Evolutionary conservation across 768 basidiomycete species (phyloP), one percentile per base, ranked within the genome.

Genomic region (Kwoniella dejecticola): DNA sequence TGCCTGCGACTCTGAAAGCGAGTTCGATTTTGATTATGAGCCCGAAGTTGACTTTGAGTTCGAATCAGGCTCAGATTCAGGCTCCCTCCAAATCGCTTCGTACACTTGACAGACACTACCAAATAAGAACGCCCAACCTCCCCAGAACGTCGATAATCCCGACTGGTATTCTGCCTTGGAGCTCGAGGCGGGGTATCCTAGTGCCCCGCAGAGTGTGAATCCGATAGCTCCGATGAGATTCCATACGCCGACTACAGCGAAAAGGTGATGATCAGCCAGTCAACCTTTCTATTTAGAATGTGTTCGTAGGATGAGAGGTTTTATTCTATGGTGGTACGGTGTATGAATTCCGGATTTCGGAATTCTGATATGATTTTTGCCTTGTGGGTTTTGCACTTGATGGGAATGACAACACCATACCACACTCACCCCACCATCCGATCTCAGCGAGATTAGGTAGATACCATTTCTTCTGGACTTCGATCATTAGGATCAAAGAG

Each of bases 141-240:
- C 76, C 72, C 85, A 86, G 67, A 84, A 86, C 0, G 85, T 86
- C 4, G 80, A 80, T 46, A 84, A 71, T 5, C 81, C 80, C 69
- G 84, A 85, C 70, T 86, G 81, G 65, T 85, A 86, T 41, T 80
- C 79, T 15, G 79, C 81, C 23, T 80, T 77, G 13, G 66, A 27
- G 57, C 29, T 29, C 11, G 55, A 55, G 0, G n/a, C n/a, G n/a
- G 80, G 82, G 53, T 83, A 86, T 0, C 86, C 86, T 12, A 86
- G 78, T 5, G 83, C 85, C 5, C 85, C 86, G 60, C 84, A 86
- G 1, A 85, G 73, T 21, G 81, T 82, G 79, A 87, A 87, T 4
- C 86, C 86, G 5, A 85, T 60, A 0, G 82, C 83, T 12, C 86
- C 86, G 24, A 87, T 70, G 24, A 85, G 79, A 67, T 87, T 87